Conservation (phyloP, 768 basidiomycete species). For the Amanita subjunquillea region DNA sequence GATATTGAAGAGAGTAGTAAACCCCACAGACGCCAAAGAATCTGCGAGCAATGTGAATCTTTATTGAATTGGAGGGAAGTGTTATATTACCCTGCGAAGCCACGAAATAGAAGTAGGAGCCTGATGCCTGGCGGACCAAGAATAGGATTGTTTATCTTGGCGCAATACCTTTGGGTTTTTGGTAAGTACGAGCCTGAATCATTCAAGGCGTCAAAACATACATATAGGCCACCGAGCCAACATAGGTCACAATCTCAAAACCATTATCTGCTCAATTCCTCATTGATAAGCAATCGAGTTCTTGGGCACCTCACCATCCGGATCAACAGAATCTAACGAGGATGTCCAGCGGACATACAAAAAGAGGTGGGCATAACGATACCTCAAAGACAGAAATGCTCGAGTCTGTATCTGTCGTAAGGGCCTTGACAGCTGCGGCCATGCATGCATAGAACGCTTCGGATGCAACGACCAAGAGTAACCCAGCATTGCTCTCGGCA, state of each 20-base stretch:
- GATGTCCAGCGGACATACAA: slow-evolving; percentile 17
- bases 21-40: slow-evolving; percentile 64
- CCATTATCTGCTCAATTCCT: neutral
- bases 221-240: slow-evolving; percentile 1
- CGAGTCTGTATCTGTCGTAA: neutral
- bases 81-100: slow-evolving; percentile 42
- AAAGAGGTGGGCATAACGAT: neutral
- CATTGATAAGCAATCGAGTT: neutral
- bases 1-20: slow-evolving; percentile 65
- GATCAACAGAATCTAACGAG: neutral
- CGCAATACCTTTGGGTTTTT: slow-evolving; percentile 24
- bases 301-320: neutral
- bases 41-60: slow-evolving; percentile 19
- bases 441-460: neutral
- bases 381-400: slow-evolving; percentile 3
- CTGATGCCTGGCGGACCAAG: slow-evolving; percentile 65
- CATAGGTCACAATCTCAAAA: slow-evolving; percentile 1
- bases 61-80: neutral
- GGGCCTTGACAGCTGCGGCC: neutral
- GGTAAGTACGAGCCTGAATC: neutral
- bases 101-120: slow-evolving; percentile 42
- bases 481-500: neutral
- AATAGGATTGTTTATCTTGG: slow-evolving; percentile 39
- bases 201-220: neutral
- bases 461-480: neutral